These are phyloP conservation scores for Trichomonas vaginalis DNA, from an alignment of 208 protist species.

Conservation along the genomic window DNA sequence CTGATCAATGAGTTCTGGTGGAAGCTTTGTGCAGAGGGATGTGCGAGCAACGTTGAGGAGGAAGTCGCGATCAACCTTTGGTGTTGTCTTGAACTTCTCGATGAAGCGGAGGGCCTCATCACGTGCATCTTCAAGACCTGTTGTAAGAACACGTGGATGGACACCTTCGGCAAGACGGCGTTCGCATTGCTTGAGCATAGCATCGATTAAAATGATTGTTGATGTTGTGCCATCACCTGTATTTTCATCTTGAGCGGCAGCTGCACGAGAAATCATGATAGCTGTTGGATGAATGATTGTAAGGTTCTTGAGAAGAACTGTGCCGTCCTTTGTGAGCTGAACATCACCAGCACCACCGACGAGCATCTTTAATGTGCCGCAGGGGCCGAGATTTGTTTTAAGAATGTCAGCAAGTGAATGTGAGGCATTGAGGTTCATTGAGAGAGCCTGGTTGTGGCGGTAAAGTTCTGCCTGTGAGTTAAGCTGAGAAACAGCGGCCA, in stretches of 20 bases:
- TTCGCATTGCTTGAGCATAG: slow-evolving; percentile 93
- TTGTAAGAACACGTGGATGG: slow-evolving; percentile 86
- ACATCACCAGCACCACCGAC: slow-evolving; percentile 93
- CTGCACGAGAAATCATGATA: slow-evolving; percentile 87
- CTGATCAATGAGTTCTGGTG: slow-evolving; percentile 54
- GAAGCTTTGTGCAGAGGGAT: slow-evolving; percentile 43
- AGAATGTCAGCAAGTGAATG: slow-evolving; percentile 86
- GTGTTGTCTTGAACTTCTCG: slow-evolving; percentile 58
- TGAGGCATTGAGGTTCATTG: slow-evolving; percentile 94
- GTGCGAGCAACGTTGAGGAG: slow-evolving; percentile 51
- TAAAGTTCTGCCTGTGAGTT: slow-evolving; percentile 6
- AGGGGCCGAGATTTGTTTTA: slow-evolving; percentile 94
- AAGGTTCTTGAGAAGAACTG: slow-evolving; percentile 94
- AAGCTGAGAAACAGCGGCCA: slow-evolving; percentile 8
- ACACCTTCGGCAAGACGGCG: slow-evolving; percentile 88
- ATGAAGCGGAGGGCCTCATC: slow-evolving; percentile 57
- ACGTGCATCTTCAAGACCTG: slow-evolving; percentile 71
- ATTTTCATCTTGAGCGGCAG: slow-evolving; percentile 96
- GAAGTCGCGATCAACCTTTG: slow-evolving; percentile 58
- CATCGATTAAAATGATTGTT: slow-evolving; percentile 81
- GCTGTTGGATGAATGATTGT: slow-evolving; percentile 99
- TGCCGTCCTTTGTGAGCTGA: slow-evolving; percentile 99
- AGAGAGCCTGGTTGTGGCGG: slow-evolving; percentile 34
- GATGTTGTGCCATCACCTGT: slow-evolving; percentile 97
- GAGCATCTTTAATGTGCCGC: slow-evolving; percentile 60